Evolutionary conservation across 2,329 filamentous ascomycete genomes (phyloP).

Genomic region (Harringtonia lauricola): DNA sequence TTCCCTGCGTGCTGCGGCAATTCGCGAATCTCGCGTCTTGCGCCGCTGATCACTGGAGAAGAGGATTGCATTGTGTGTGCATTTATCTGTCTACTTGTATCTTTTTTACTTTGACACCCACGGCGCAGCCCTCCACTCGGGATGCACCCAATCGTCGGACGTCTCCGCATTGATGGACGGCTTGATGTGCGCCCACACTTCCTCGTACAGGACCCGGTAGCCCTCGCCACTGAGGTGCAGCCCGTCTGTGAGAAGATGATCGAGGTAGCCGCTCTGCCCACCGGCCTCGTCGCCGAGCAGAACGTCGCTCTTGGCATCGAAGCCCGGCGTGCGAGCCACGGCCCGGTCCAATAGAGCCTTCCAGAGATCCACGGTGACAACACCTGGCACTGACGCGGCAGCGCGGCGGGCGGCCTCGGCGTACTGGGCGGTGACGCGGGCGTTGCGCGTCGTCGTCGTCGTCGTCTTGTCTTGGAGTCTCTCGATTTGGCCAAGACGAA

Average conservation of each 20-base stretch:
- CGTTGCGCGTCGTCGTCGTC: constrained; percentile 30
- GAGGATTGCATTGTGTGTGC: not conserved
- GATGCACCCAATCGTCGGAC: constrained; percentile 27
- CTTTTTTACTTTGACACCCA: constrained; percentile 11
- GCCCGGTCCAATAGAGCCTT: constrained; percentile 63
- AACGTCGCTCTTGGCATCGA: constrained; percentile 34
- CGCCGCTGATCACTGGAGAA: too few relatives aligned
- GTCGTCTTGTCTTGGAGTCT: constrained; percentile 30
- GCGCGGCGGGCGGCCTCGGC: constrained; percentile 51
- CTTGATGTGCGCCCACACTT: constrained; percentile 36
- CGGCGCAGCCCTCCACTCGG: constrained; percentile 32
- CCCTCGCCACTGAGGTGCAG: constrained; percentile 44
- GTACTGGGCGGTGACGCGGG: constrained; percentile 42
- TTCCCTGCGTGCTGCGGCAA: too few relatives aligned
- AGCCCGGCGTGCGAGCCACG: constrained; percentile 43
- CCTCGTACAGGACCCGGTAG: constrained; percentile 40
- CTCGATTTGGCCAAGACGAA: constrained; percentile 44
- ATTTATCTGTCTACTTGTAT: not conserved
- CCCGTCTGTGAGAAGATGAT: constrained; percentile 43
- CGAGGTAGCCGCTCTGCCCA: constrained; percentile 38
- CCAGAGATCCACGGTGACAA: constrained; percentile 72
- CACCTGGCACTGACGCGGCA: constrained; percentile 55
- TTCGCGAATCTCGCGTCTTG: too few relatives aligned
- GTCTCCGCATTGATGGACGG: constrained; percentile 26
- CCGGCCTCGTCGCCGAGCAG: constrained; percentile 38